These are phyloP conservation scores for Gilbertella persicaria DNA, from an alignment of 371 early-diverging fungal species.

Conservation along the genomic window DNA sequence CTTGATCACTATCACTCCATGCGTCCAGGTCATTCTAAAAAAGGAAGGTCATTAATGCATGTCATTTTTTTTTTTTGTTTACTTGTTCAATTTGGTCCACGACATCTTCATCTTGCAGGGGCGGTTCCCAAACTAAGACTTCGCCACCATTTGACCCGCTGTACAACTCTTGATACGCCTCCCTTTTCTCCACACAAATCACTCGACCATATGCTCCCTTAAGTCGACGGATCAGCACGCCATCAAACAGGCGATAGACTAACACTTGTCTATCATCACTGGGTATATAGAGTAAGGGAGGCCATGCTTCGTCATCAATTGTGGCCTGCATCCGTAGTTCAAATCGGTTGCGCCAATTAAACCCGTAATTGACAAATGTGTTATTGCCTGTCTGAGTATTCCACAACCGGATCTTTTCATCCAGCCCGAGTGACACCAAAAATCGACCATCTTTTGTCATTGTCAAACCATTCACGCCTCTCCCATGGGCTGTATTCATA, in stretches of 20 bases:
- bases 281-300: constrained; percentile 60
- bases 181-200: constrained; percentile 59
- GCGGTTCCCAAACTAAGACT: constrained; percentile 70
- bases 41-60: too few species aligned
- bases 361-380: constrained; percentile 68
- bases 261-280: constrained; percentile 59
- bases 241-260: constrained; percentile 63
- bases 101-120: constrained; percentile 19
- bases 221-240: constrained; percentile 53
- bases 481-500: constrained; percentile 67
- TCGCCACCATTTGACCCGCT: constrained; percentile 69
- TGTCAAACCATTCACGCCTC: constrained; percentile 69
- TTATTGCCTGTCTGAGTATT: constrained; percentile 70
- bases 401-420: constrained; percentile 81
- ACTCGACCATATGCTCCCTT: constrained; percentile 69
- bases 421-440: constrained; percentile 71
- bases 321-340: constrained; percentile 47
- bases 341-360: constrained; percentile 55
- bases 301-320: constrained; percentile 52
- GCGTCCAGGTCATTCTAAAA: too few species aligned
- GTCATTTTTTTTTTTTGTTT: too few species aligned
- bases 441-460: constrained; percentile 66
- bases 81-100: constrained; percentile 6
- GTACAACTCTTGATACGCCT: constrained; percentile 62
- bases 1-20: not conserved